phyloP scores from a whole-genome alignment of 2,329 filamentous ascomycete species.

The Colletotrichum phormii region DNA sequence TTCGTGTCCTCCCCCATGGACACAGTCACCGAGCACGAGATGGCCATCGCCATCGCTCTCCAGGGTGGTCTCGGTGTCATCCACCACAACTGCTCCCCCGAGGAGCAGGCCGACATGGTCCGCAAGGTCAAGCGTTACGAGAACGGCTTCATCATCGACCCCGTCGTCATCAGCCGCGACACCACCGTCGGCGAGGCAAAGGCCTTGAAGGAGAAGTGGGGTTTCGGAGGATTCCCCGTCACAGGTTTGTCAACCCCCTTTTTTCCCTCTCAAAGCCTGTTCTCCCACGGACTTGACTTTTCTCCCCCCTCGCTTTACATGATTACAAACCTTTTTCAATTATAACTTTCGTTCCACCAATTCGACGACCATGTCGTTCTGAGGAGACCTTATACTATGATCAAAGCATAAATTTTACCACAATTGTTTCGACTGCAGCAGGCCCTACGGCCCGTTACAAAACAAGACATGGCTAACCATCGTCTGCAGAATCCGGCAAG shows the following conservation, averaged over 20 bases:
- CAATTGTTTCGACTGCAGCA: constrained; percentile 31
- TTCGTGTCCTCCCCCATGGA: constrained; percentile 99
- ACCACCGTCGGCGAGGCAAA: constrained; percentile 93
- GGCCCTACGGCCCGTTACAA: not conserved
- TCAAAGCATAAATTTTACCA: constrained; percentile 12
- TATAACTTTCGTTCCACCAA: constrained; percentile 99
- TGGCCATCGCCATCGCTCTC: constrained; percentile 97
- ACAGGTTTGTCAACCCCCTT: constrained; percentile 78
- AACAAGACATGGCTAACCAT: constrained; percentile 50
- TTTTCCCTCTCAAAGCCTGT: constrained; percentile 2
- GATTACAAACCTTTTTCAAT: constrained; percentile 84
- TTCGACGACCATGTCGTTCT: constrained; percentile 83
- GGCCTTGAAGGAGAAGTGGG: constrained; percentile 96
- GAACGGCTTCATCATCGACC: constrained; percentile 98
- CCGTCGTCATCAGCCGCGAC: constrained; percentile 87
- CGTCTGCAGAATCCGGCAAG: constrained; percentile 81
- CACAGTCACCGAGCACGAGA: constrained; percentile 98
- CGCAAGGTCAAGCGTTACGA: constrained; percentile 99
- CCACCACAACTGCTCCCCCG: constrained; percentile 99
- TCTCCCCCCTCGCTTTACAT: constrained; percentile 55
- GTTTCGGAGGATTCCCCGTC: constrained; percentile 97
- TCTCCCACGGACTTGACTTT: too few species aligned
- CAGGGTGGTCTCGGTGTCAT: constrained; percentile 93
- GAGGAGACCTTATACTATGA: constrained; percentile 70
- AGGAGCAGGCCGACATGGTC: constrained; percentile 98